Evolutionary conservation across 2,329 filamentous ascomycete genomes (phyloP).

Genomic region (Nemania sp.): DNA sequence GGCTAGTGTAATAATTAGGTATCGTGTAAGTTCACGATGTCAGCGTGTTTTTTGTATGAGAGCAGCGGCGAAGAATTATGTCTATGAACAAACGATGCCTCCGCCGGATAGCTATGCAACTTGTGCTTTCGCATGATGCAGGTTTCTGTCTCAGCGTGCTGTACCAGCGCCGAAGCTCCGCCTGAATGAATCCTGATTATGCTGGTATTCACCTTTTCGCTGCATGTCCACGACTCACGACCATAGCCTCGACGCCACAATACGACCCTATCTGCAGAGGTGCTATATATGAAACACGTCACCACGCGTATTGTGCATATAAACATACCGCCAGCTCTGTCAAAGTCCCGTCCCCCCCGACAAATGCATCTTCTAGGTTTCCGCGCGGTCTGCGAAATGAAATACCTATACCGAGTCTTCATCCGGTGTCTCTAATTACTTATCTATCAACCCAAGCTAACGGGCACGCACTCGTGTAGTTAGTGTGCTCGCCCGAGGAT

Average conservation of each 20-base stretch:
- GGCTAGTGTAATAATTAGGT: too few relatives aligned
- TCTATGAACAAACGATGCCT: too few relatives aligned
- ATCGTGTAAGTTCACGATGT: too few relatives aligned
- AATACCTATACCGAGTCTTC: too few relatives aligned
- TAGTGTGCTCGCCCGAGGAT: background rate
- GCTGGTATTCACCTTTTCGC: background rate
- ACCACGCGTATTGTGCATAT: background rate
- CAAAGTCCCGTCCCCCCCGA: background rate
- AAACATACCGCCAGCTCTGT: background rate
- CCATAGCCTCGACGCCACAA: slow-evolving; percentile 7
- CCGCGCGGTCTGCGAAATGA: slow-evolving; percentile 13
- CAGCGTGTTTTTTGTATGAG: too few relatives aligned
- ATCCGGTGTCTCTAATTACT: too few relatives aligned
- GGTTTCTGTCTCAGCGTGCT: background rate
- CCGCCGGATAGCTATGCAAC: background rate
- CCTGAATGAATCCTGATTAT: background rate
- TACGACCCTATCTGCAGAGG: slow-evolving; percentile 1
- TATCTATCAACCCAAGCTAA: too few relatives aligned
- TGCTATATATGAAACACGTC: slow-evolving; percentile 7
- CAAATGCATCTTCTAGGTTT: background rate
- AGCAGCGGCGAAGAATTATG: too few relatives aligned
- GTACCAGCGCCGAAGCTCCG: too few relatives aligned
- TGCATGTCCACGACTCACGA: background rate
- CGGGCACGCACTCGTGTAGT: background rate
- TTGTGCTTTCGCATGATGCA: background rate